A percentile compares a stretch with the other conserved stretches of the same genome.
Evolutionary conservation across 139 green algal species (phyloP).

Genomic region (Astrephomene gubernaculifera): DNA sequence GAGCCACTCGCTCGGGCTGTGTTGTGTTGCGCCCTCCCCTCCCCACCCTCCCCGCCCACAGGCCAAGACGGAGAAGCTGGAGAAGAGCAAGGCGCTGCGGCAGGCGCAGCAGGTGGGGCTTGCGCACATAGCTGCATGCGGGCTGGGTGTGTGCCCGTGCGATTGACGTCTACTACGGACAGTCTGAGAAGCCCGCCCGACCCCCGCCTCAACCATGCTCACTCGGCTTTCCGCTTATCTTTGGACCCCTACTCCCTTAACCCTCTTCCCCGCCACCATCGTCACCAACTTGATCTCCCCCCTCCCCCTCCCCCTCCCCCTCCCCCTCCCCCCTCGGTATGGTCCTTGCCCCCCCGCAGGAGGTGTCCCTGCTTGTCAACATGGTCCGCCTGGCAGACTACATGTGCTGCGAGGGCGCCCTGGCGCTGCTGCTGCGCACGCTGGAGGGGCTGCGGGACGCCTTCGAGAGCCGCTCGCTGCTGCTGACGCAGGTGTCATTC

Average conservation of each 20-base stretch:
- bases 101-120: conserved; percentile 50
- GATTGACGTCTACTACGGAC: no score
- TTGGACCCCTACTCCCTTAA: no score
- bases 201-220: no score
- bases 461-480: conserved; percentile 18
- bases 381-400: conserved; percentile 82
- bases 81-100: conserved; percentile 55
- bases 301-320: neutral
- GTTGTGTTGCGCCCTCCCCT: neutral
- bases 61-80: conserved; percentile 55
- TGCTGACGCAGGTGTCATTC: conserved; percentile 43
- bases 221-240: no score
- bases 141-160: no score
- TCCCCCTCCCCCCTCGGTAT: no score
- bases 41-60: no score
- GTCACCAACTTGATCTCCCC: neutral
- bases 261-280: no score
- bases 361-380: conserved; percentile 70
- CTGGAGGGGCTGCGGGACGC: conserved; percentile 37
- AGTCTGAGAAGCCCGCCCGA: no score
- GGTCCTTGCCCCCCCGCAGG: conserved; percentile 35
- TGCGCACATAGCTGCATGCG: neutral
- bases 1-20: neutral
- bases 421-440: conserved; percentile 42
- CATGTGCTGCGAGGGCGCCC: conserved; percentile 70